Evolutionary conservation across 805 yeast genomes (phyloP).

Genomic region (Candida montana): DNA sequence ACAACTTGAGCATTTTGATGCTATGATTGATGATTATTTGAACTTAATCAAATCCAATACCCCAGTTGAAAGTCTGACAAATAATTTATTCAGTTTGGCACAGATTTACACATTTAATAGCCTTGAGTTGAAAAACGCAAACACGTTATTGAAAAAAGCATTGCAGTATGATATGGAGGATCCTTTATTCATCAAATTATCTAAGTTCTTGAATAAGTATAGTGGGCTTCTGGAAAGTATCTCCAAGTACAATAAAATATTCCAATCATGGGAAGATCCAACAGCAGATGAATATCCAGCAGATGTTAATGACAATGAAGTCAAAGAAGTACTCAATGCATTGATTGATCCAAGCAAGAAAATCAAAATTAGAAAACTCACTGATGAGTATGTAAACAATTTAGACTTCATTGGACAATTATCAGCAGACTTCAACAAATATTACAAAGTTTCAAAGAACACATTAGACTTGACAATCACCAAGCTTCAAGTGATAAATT

Average conservation of each 20-base stretch:
- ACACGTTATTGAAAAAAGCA: conserved; percentile 47
- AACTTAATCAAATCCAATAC: conserved; percentile 19
- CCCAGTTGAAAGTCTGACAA: conserved; percentile 21
- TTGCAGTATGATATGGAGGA: conserved; percentile 74
- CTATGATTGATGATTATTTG: conserved; percentile 23
- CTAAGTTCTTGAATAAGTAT: conserved; percentile 49
- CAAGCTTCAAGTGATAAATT: conserved; percentile 37
- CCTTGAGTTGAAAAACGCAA: conserved; percentile 43
- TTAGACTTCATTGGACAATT: conserved; percentile 15
- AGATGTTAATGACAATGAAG: conserved; percentile 36
- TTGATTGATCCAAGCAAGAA: conserved; percentile 18
- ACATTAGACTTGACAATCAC: conserved; percentile 28
- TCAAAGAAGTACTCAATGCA: conserved; percentile 27
- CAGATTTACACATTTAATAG: conserved; percentile 45
- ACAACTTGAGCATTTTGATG: conserved; percentile 13
- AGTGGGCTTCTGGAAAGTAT: conserved; percentile 27
- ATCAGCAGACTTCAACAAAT: conserved; percentile 16
- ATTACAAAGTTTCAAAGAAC: conserved; percentile 14
- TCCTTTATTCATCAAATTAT: conserved; percentile 47
- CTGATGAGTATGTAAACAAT: conserved; percentile 18
- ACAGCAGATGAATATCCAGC: conserved; percentile 36
- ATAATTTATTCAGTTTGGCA: conserved; percentile 27
- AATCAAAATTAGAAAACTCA: conserved; percentile 18
- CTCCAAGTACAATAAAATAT: conserved; percentile 39
- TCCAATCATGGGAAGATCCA: conserved; percentile 35